phyloP scores from a whole-genome alignment of 2,329 filamentous ascomycete species.

The Lasiodiplodia hormozganensis region DNA sequence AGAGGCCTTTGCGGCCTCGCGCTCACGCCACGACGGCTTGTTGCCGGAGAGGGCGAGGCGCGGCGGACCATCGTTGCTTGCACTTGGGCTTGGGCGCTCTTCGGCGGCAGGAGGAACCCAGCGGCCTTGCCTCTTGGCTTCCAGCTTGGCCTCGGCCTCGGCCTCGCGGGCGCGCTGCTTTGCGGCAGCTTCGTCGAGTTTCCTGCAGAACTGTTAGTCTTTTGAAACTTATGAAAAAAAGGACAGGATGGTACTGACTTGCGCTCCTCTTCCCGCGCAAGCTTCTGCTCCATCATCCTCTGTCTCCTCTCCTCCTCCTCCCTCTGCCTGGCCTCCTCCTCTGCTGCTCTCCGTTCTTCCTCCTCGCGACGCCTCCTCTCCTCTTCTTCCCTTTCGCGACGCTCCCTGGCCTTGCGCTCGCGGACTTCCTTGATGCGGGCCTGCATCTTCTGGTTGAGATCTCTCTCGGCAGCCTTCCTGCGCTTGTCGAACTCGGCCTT shows the following conservation, averaged over 20 bases:
- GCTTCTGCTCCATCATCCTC: constrained; percentile 74
- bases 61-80: constrained; percentile 58
- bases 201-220: constrained; percentile 55
- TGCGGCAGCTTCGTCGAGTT: constrained; percentile 67
- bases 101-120: constrained; percentile 31
- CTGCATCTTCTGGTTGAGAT: constrained; percentile 90
- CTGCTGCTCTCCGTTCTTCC: constrained; percentile 78
- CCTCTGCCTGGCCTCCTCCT: constrained; percentile 84
- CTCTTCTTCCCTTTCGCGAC: constrained; percentile 81
- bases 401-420: constrained; percentile 83
- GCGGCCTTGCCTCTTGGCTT: constrained; percentile 63
- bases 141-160: constrained; percentile 76
- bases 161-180: constrained; percentile 83
- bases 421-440: constrained; percentile 86
- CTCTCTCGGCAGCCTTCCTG: constrained; percentile 86
- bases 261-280: constrained; percentile 64
- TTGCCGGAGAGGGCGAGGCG: constrained; percentile 66
- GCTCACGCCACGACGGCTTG: constrained; percentile 76
- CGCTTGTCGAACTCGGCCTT: constrained; percentile 96
- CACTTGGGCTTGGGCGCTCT: constrained; percentile 50
- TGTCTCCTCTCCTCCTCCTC: constrained; percentile 81
- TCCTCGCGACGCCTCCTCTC: constrained; percentile 81
- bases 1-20: constrained; percentile 62
- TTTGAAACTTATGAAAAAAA: not conserved
- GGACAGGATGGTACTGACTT: constrained; percentile 52